phyloP scores from a whole-genome alignment of 2,329 filamentous ascomycete genomes.

The Nothopassalora personata region DNA sequence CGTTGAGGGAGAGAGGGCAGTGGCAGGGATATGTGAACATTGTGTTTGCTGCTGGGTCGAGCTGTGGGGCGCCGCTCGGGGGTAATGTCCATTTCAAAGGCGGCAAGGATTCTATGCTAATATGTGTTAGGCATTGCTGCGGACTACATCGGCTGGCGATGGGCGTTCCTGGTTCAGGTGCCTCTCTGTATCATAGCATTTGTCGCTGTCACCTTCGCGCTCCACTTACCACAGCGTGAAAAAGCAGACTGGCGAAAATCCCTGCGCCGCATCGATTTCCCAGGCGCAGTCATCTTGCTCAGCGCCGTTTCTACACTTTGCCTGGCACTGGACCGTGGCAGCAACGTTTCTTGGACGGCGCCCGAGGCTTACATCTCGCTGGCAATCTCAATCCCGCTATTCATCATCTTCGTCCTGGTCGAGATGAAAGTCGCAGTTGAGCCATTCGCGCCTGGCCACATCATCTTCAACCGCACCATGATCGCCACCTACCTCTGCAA shows the following conservation, averaged over 20 bases:
- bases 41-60: slow-evolving; percentile 63
- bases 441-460: slow-evolving; percentile 68
- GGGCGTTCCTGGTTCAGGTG: slow-evolving; percentile 67
- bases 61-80: slow-evolving; percentile 63
- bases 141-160: slow-evolving; percentile 70
- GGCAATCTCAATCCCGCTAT: slow-evolving; percentile 52
- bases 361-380: slow-evolving; percentile 55
- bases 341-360: slow-evolving; percentile 64
- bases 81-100: slow-evolving; percentile 45
- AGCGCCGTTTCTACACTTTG: slow-evolving; percentile 61
- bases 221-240: slow-evolving; percentile 56
- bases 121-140: slow-evolving; percentile 42
- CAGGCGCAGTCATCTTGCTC: slow-evolving; percentile 63
- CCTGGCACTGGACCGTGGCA: slow-evolving; percentile 66
- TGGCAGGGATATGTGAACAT: slow-evolving; percentile 74
- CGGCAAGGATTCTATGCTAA: background rate
- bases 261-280: slow-evolving; percentile 64
- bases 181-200: slow-evolving; percentile 64
- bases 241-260: slow-evolving; percentile 61
- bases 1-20: slow-evolving; percentile 62
- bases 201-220: slow-evolving; percentile 55
- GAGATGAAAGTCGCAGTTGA: slow-evolving; percentile 63
- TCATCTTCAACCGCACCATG: slow-evolving; percentile 63
- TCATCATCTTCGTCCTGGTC: slow-evolving; percentile 61
- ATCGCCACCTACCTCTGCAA: slow-evolving; percentile 66